phyloP scores from a whole-genome alignment of 148 eudicot species.

The Vaccinium vitisidaea region DNA sequence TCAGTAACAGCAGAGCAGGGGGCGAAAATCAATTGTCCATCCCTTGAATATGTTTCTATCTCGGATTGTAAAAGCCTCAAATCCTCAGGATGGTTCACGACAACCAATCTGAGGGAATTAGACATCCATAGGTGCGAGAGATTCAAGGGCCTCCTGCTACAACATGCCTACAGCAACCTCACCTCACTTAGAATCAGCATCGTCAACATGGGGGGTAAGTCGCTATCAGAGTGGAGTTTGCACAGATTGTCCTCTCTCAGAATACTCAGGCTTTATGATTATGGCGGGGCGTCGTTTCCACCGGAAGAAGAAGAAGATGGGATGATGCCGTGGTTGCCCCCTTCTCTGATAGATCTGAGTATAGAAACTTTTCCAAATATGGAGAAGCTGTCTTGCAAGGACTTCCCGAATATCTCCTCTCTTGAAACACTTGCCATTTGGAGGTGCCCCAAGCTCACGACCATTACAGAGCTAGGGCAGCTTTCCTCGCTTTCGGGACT shows the following conservation, averaged over 20 bases:
- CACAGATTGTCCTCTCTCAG: slow-evolving; percentile 1
- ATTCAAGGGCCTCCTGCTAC: background rate
- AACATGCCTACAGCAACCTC: background rate
- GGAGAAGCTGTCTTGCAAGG: background rate
- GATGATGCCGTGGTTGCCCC: too few relatives aligned
- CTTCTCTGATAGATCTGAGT: too few relatives aligned
- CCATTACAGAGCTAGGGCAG: background rate
- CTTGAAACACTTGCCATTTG: background rate
- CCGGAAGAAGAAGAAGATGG: background rate
- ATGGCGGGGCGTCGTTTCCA: background rate
- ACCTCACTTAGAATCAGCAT: background rate
- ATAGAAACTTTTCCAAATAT: too few relatives aligned
- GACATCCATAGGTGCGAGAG: background rate
- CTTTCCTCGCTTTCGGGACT: background rate
- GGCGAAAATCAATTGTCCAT: background rate
- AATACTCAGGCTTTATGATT: background rate
- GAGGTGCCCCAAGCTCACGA: background rate
- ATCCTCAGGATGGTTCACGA: background rate
- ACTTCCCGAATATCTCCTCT: background rate
- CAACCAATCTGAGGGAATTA: background rate
- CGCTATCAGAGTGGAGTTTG: too few relatives aligned
- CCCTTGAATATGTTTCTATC: too few relatives aligned
- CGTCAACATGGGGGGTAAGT: background rate
- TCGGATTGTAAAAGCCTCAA: background rate
- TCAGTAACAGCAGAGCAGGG: background rate